Evolutionary conservation across 768 basidiomycete genomes (phyloP).

Genomic region (Coprinopsis sp.): DNA sequence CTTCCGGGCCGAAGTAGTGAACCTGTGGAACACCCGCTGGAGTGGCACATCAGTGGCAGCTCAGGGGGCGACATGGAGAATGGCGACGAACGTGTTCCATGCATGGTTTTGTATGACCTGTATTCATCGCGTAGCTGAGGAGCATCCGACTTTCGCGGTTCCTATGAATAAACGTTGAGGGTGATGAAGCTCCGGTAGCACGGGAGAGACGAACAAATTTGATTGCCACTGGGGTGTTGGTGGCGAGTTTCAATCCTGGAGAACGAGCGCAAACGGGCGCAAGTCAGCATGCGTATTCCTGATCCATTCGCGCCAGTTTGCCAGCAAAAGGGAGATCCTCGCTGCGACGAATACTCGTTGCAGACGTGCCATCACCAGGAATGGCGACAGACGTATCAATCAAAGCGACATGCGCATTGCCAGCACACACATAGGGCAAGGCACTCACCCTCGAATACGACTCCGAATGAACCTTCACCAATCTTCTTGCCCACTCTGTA

Average conservation of each 20-base stretch:
- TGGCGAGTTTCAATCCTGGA: conserved; percentile 78
- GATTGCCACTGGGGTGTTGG: conserved; percentile 87
- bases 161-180: conserved; percentile 39
- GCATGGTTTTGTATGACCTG: conserved; percentile 92
- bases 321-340: too few species aligned
- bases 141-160: conserved; percentile 95
- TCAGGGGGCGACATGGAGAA: conserved; percentile 8
- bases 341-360: neutral
- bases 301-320: neutral
- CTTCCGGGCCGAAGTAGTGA: conserved; percentile 98
- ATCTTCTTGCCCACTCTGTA: conserved; percentile 97
- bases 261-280: neutral
- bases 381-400: neutral
- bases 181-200: neutral
- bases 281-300: neutral
- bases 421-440: neutral
- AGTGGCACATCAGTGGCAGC: conserved; percentile 7
- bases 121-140: conserved; percentile 97
- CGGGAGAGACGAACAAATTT: conserved; percentile 73
- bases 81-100: conserved; percentile 70
- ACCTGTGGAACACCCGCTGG: conserved; percentile 96
- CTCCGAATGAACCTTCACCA: conserved; percentile 98
- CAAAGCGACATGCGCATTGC: neutral
- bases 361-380: neutral
- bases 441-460: conserved; percentile 85